Evolutionary conservation across 176 grass and related monocot genomes (phyloP).

Genomic region (Carex littledalei): DNA sequence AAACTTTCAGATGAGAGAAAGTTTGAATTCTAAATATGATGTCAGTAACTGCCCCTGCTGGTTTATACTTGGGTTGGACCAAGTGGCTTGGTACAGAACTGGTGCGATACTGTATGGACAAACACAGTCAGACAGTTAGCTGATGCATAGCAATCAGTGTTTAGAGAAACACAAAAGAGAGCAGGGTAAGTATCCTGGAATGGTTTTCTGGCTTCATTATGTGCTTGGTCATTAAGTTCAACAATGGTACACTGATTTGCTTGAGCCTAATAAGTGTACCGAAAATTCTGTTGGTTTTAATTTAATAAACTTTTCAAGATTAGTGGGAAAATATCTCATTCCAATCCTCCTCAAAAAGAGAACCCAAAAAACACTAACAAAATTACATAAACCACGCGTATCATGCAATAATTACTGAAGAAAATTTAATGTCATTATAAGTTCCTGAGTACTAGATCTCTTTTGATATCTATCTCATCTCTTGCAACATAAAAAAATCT

Average conservation of each 20-base stretch:
- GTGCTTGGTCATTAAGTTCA: neutral
- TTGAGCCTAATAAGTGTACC: neutral
- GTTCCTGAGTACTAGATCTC: neutral
- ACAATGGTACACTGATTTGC: neutral
- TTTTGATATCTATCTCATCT: neutral
- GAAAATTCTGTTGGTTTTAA: neutral
- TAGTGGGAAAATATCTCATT: neutral
- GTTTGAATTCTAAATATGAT: neutral
- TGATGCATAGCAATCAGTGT: neutral
- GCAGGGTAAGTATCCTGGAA: neutral
- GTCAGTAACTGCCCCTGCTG: neutral
- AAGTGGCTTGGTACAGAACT: neutral
- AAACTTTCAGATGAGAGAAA: neutral
- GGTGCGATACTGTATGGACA: neutral
- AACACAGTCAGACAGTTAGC: neutral
- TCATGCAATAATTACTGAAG: neutral
- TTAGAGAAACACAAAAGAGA: neutral
- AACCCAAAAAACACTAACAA: neutral
- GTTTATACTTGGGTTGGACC: neutral
- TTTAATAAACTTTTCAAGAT: neutral
- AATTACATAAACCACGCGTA: neutral
- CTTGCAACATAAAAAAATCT: neutral
- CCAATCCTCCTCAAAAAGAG: neutral
- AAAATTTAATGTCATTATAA: neutral
- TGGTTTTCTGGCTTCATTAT: neutral